Evolutionary conservation across 148 eudicot genomes (phyloP).

Genomic region (Silene uniflora): DNA sequence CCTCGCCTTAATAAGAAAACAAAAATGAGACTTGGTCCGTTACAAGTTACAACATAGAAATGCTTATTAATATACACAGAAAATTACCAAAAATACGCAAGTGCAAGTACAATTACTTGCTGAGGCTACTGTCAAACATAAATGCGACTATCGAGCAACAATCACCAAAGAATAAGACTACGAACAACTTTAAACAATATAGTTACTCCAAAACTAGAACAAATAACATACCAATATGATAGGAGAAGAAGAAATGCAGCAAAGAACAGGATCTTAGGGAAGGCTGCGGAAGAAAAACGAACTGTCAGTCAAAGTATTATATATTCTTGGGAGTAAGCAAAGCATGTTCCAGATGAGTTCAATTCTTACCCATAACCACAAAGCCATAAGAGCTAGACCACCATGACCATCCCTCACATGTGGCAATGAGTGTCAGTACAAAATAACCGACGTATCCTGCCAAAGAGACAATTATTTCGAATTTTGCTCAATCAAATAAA

Average conservation of each 20-base stretch:
- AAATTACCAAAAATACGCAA: background rate
- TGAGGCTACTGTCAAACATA: background rate
- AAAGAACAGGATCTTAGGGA: slow-evolving; percentile 74
- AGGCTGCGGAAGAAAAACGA: slow-evolving; percentile 52
- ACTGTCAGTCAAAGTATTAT: background rate
- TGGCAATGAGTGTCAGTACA: slow-evolving; percentile 66
- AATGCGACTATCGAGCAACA: background rate
- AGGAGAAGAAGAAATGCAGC: slow-evolving; percentile 89
- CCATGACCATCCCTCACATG: slow-evolving; percentile 81
- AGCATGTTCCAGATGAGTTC: background rate
- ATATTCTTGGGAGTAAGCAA: background rate
- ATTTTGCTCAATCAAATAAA: background rate
- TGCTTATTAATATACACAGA: background rate
- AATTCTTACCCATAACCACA: slow-evolving; percentile 67
- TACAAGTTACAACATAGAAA: background rate
- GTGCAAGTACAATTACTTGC: background rate
- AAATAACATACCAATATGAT: slow-evolving; percentile 74
- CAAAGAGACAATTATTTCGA: slow-evolving; percentile 23
- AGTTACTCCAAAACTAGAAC: slow-evolving; percentile 9
- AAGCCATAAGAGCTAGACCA: slow-evolving; percentile 87
- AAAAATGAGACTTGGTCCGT: too few relatives aligned
- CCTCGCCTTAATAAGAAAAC: too few relatives aligned
- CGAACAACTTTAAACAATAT: background rate
- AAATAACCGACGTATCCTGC: slow-evolving; percentile 76
- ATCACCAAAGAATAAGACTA: background rate